phyloP scores from a whole-genome alignment of 305 asterid genomes.

The Solanum hybrid region DNA sequence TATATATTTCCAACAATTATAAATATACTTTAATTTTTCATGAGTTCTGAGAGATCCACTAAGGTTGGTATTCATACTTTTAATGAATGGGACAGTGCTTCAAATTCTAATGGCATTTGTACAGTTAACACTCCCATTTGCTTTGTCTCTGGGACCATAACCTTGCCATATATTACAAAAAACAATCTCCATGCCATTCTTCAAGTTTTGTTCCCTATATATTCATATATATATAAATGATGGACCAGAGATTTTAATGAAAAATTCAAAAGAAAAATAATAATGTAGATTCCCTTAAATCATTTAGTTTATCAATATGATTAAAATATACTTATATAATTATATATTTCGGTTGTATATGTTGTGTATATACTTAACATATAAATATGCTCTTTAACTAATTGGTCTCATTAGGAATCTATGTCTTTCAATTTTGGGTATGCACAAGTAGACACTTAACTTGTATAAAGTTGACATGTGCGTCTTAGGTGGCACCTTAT shows the following conservation, averaged over 20 bases:
- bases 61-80: not conserved
- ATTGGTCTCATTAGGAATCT: not conserved
- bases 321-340: too few relatives aligned
- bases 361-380: too few relatives aligned
- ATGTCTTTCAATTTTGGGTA: not conserved
- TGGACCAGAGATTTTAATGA: not conserved
- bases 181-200: not conserved
- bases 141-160: slow-evolving; percentile 1
- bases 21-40: not conserved
- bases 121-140: not conserved
- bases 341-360: not conserved
- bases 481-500: not conserved
- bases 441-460: not conserved
- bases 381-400: too few relatives aligned
- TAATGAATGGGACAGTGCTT: not conserved
- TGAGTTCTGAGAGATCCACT: not conserved
- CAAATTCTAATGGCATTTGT: not conserved
- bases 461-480: not conserved
- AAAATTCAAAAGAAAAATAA: not conserved
- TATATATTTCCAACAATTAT: not conserved
- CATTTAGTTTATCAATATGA: not conserved
- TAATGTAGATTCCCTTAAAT: not conserved
- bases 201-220: not conserved
- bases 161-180: not conserved
- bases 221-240: not conserved